A percentile compares a stretch with the other conserved stretches of the same genome.
Evolutionary conservation across 352 stramenopile genomes (phyloP).

Genomic region (Globisporangium nodosum): DNA sequence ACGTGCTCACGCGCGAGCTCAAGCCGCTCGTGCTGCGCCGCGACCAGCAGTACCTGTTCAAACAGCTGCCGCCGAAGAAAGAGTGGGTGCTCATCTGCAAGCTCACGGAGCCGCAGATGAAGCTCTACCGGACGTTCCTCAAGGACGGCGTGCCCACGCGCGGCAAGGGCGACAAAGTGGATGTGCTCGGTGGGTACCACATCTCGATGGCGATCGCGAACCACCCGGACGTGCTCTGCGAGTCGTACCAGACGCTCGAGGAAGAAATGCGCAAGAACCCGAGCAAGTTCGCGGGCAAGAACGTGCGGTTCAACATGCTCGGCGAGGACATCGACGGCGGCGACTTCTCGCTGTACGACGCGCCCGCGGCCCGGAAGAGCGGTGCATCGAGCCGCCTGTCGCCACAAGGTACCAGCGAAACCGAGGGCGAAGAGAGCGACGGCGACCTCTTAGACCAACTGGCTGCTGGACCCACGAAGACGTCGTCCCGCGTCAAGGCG

Average conservation of each 20-base stretch:
- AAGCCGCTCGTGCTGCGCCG: slow-evolving; percentile 80
- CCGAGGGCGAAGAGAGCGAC: slow-evolving; percentile 31
- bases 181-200: slow-evolving; percentile 83
- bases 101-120: slow-evolving; percentile 63
- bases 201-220: slow-evolving; percentile 87
- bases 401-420: background rate
- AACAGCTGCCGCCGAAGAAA: slow-evolving; percentile 83
- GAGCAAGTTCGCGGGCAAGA: slow-evolving; percentile 23
- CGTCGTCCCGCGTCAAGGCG: background rate
- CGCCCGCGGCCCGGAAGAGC: slow-evolving; percentile 2
- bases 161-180: slow-evolving; percentile 36
- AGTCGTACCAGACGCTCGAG: slow-evolving; percentile 62
- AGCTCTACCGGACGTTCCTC: slow-evolving; percentile 74
- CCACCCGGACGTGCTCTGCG: slow-evolving; percentile 76
- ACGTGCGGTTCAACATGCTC: slow-evolving; percentile 18
- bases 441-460: slow-evolving; percentile 38
- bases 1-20: slow-evolving; percentile 77
- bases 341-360: slow-evolving; percentile 30
- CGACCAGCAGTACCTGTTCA: slow-evolving; percentile 81
- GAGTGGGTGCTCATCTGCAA: slow-evolving; percentile 86
- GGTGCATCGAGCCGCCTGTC: slow-evolving; percentile 1
- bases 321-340: slow-evolving; percentile 58
- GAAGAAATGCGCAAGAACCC: slow-evolving; percentile 36
- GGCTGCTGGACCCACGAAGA: background rate
- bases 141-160: slow-evolving; percentile 52